Conservation (phyloP, 139 green algal species). For the Chlorella vulgaris region DNA sequence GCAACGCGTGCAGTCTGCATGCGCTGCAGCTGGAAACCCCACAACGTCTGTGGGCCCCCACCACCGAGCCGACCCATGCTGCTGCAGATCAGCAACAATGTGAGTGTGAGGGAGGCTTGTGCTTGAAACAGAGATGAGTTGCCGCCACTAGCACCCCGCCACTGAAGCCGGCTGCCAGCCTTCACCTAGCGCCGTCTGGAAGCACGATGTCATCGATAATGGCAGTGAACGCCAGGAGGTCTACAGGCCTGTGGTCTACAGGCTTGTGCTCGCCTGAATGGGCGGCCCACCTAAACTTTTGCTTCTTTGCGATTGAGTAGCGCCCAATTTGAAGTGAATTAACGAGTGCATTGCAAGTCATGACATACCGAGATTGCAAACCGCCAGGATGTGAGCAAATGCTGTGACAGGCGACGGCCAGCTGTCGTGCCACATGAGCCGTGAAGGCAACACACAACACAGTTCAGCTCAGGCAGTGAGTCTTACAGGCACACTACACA, state of each 20-base stretch:
- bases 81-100: not conserved
- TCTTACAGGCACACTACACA: not conserved
- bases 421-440: no score
- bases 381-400: not conserved
- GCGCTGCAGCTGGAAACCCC: slow-evolving; percentile 56
- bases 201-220: slow-evolving; percentile 74
- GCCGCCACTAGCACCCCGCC: no score
- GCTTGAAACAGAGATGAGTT: no score
- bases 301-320: not conserved
- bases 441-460: no score
- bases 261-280: not conserved
- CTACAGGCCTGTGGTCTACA: not conserved
- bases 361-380: not conserved
- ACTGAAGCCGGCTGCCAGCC: no score
- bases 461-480: no score
- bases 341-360: no score
- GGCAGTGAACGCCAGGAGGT: slow-evolving; percentile 50
- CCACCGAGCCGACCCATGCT: slow-evolving; percentile 64
- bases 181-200: slow-evolving; percentile 47
- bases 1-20: slow-evolving; percentile 34
- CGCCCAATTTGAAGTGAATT: no score
- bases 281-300: not conserved
- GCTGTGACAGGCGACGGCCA: no score
- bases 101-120: not conserved
- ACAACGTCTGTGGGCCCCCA: slow-evolving; percentile 65